Evolutionary conservation across 306 rosid genomes (phyloP).

Genomic region (Malus fusca): DNA sequence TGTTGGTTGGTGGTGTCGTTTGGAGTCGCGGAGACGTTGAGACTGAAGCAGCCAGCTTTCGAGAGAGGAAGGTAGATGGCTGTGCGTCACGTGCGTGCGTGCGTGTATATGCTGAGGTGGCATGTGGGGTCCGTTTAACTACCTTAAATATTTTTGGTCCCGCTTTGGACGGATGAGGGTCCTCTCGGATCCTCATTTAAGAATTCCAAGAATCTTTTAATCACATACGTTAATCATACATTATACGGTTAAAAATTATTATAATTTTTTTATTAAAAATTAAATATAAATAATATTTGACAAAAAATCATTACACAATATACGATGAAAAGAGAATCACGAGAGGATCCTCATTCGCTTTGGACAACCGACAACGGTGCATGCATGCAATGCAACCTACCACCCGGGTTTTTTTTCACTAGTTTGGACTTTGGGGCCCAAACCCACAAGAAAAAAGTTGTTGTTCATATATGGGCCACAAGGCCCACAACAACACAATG

Average conservation of each 20-base stretch:
- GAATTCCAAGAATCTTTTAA: no score
- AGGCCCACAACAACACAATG: not conserved
- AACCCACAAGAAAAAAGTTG: no score
- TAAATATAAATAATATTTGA: no score
- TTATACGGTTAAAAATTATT: accelerated
- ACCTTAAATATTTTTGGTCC: not conserved
- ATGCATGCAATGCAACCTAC: no score
- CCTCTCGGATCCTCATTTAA: no score
- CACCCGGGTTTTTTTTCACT: no score
- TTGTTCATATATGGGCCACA: no score
- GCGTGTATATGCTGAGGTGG: not conserved
- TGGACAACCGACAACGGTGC: no score
- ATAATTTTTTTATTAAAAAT: no score
- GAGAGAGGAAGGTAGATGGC: not conserved
- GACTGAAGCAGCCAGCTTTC: not conserved
- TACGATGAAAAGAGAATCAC: no score
- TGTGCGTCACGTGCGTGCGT: not conserved
- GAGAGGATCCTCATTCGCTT: no score
- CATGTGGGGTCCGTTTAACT: not conserved
- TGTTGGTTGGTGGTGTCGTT: not conserved
- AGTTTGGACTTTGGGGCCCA: not conserved
- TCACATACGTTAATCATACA: accelerated
- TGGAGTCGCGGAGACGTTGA: not conserved
- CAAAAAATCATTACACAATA: accelerated
- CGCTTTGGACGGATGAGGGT: no score